phyloP scores from a whole-genome alignment of 2,329 filamentous ascomycete species.

The Ophiostoma novo-ulmi region DNA sequence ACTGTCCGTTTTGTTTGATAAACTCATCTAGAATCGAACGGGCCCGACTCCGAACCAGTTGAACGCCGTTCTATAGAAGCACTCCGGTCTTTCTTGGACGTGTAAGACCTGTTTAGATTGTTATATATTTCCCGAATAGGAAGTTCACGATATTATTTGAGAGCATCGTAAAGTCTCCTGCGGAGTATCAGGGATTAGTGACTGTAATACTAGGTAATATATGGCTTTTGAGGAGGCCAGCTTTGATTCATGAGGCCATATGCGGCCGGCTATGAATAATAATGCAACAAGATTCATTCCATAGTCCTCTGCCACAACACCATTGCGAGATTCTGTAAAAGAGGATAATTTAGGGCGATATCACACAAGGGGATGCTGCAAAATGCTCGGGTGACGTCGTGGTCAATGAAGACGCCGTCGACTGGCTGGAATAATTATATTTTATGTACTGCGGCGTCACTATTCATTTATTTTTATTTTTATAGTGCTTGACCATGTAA shows the following conservation, averaged over 20 bases:
- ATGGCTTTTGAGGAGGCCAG: no score
- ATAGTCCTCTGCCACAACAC: neutral
- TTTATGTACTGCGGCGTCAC: neutral
- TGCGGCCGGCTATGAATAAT: no score
- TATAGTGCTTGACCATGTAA: no score
- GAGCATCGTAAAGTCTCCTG: no score
- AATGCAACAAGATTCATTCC: no score
- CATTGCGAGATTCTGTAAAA: neutral
- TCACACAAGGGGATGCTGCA: neutral
- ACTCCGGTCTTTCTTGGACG: neutral
- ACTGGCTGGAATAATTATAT: neutral
- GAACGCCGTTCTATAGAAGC: neutral
- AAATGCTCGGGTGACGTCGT: neutral
- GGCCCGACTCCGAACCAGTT: neutral
- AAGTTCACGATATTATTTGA: neutral
- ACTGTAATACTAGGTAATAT: no score
- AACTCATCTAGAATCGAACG: neutral
- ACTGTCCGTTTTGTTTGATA: neutral
- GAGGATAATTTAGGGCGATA: neutral
- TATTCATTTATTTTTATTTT: neutral
- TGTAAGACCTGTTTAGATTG: neutral
- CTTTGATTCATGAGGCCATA: no score
- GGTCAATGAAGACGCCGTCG: neutral
- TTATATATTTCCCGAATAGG: neutral
- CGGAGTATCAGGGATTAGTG: no score